Evolutionary conservation across 768 basidiomycete species (phyloP).

Genomic region (Austroboletus festivus): DNA sequence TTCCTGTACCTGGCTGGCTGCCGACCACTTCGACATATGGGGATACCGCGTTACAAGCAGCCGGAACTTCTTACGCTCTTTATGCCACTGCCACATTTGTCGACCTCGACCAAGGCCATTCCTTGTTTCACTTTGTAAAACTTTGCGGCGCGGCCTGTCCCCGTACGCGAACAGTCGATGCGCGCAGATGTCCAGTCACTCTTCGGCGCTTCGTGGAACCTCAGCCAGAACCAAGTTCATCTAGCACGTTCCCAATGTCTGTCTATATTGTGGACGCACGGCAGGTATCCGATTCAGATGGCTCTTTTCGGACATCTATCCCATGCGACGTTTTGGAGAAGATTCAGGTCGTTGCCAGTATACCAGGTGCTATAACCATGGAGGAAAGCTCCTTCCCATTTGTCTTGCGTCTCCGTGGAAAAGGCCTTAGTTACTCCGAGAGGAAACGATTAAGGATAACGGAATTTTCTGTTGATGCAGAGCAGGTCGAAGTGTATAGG

Average conservation of each 20-base stretch:
- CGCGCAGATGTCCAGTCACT: slow-evolving; percentile 39
- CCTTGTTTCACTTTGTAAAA: slow-evolving; percentile 46
- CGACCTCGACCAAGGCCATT: slow-evolving; percentile 40
- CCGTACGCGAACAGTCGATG: slow-evolving; percentile 39
- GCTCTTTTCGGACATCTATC: slow-evolving; percentile 31
- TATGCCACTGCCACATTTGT: slow-evolving; percentile 63
- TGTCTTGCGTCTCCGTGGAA: slow-evolving; percentile 56
- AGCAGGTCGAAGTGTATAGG: slow-evolving; percentile 69
- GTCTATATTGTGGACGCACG: slow-evolving; percentile 46
- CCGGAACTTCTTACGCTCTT: slow-evolving; percentile 64
- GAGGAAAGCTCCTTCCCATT: slow-evolving; percentile 50
- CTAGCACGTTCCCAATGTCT: slow-evolving; percentile 29
- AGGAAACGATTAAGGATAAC: slow-evolving; percentile 56
- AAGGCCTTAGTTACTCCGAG: slow-evolving; percentile 45
- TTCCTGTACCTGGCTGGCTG: slow-evolving; percentile 89
- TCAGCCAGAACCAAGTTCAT: slow-evolving; percentile 34
- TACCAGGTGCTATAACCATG: slow-evolving; percentile 53
- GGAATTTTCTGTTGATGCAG: slow-evolving; percentile 53
- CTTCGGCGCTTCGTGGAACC: slow-evolving; percentile 54
- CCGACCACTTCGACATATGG: slow-evolving; percentile 58
- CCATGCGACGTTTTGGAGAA: slow-evolving; percentile 55
- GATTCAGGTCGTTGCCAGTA: slow-evolving; percentile 60
- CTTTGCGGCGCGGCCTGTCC: slow-evolving; percentile 58
- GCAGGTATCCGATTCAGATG: slow-evolving; percentile 15
- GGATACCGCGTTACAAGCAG: slow-evolving; percentile 35